Evolutionary conservation across 2,329 filamentous ascomycete species (phyloP), one percentile per base, ranked within the genome.

Genomic region (Herpotrichia juniperi): DNA sequence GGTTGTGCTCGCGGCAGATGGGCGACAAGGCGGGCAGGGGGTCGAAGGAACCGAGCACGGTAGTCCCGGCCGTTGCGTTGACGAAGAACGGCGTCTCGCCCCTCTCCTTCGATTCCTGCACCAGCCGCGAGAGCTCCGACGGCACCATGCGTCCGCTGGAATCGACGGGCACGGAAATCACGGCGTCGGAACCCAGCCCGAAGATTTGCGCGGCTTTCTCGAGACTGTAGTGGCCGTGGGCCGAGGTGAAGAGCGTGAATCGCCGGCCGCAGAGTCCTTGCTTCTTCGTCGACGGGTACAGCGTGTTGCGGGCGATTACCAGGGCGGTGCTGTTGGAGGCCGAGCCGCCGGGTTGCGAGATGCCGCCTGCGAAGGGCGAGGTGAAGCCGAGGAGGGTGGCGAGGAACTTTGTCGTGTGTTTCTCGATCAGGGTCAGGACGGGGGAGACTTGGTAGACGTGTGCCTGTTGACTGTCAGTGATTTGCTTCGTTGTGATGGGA

Each of bases 391-490:
- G 96, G 19, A 93, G 79, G 2, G 78, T 75, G 1, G 93, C 93
- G 17, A 99, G 80, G 1, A 83, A 81, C 34, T 82, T 83, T 11
- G 89, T 85, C 0, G 91, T 96, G 46, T 85, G 83, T 73, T 96
- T 97, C 74, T 97, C 94, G 56, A 97, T 86, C 7, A 96, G 74
- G 0, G 91, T 91, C 44, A 97, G 79, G 7, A 90, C 92, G 0
- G 94, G 94, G 0, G 93, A 96, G 51, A 96, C 93, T 76, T 93
- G 89, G 78, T 92, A 97, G 55, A 97, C 91, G 73, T 97, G 94
- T 14, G 93, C 79, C 85, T 87, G 50, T 37, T 19, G n/a, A 14
- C 21, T 11, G 10, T 19, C 31, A 6, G 31, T 12, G 25, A 40
- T n/a, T 11, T n/a, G 2, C 16, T 1, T 34, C 11, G 30, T 30